Conservation (phyloP, 768 basidiomycete genomes). For the Hypsizygus marmoreus region DNA sequence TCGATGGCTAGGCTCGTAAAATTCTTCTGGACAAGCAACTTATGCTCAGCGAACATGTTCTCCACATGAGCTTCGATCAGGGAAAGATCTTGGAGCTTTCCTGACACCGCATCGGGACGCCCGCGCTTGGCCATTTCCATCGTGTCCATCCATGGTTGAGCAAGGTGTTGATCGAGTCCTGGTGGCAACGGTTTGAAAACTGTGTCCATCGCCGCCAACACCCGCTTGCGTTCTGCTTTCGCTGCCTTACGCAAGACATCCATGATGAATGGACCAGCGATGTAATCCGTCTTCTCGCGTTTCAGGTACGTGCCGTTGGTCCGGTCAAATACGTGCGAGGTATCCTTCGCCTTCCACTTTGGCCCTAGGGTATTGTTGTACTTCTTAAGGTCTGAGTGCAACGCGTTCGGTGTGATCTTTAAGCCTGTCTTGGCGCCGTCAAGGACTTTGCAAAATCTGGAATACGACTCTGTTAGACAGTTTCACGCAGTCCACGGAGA, state of each 20-base stretch:
- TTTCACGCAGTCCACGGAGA: too few species aligned
- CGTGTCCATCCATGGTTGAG: constrained; percentile 39
- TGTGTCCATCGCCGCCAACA: constrained; percentile 19
- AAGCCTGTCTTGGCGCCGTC: constrained; percentile 66
- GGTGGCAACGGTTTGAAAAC: constrained; percentile 18
- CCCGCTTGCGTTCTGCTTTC: constrained; percentile 11
- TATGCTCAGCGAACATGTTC: constrained; percentile 26
- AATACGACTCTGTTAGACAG: too few species aligned
- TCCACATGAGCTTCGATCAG: constrained; percentile 44
- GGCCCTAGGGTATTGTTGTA: constrained; percentile 19
- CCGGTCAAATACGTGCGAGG: too few species aligned
- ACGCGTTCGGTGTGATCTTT: constrained; percentile 34
- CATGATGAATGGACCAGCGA: constrained; percentile 30
- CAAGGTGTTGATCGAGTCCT: constrained; percentile 24
- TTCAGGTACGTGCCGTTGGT: too few species aligned
- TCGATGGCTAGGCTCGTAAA: constrained; percentile 46
- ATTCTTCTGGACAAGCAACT: constrained; percentile 11
- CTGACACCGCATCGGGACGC: constrained; percentile 12
- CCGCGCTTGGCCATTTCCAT: constrained; percentile 22
- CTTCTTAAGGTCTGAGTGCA: constrained; percentile 28
- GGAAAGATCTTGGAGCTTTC: constrained; percentile 34
- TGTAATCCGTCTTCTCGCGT: constrained; percentile 8
- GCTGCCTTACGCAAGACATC: constrained; percentile 22
- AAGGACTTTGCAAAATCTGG: constrained; percentile 52
- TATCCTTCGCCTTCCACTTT: constrained; percentile 23